Conservation (phyloP, 495 filamentous ascomycete species). For the Amorphotheca resinae region DNA sequence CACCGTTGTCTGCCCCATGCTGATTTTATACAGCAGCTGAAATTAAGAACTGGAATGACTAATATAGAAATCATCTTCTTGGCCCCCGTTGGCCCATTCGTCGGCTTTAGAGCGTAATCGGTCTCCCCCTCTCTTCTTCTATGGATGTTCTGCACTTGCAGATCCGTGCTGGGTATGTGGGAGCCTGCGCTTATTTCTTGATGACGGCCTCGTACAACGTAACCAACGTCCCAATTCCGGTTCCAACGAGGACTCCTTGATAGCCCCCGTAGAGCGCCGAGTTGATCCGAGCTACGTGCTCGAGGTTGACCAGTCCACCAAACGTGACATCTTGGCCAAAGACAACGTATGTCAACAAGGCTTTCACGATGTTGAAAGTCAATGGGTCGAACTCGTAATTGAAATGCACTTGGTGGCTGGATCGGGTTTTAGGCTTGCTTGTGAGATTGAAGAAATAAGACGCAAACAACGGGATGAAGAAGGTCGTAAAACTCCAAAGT, state of each 20-base stretch:
- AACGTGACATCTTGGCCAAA: slow-evolving; percentile 60
- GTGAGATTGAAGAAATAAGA: slow-evolving; percentile 86
- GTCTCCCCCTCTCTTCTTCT: background rate
- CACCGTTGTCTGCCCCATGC: too few species aligned
- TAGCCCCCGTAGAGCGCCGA: slow-evolving; percentile 57
- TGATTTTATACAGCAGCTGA: slow-evolving; percentile 1
- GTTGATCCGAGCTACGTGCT: slow-evolving; percentile 48
- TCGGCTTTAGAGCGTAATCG: background rate
- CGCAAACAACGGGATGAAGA: slow-evolving; percentile 52
- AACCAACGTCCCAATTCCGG: slow-evolving; percentile 54
- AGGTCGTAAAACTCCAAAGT: slow-evolving; percentile 63
- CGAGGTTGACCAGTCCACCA: slow-evolving; percentile 44
- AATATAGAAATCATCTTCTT: slow-evolving; percentile 1
- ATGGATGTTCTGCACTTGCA: slow-evolving; percentile 1
- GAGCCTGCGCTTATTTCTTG: slow-evolving; percentile 41
- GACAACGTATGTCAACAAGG: slow-evolving; percentile 62
- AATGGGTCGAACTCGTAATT: slow-evolving; percentile 65
- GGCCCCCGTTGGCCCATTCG: background rate
- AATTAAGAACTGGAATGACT: slow-evolving; percentile 1
- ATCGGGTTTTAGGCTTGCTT: slow-evolving; percentile 23
- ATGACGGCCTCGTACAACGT: slow-evolving; percentile 77
- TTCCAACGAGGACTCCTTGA: slow-evolving; percentile 56
- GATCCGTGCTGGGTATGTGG: background rate
- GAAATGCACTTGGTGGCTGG: slow-evolving; percentile 15
- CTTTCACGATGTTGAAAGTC: slow-evolving; percentile 80